These are phyloP conservation scores for Lecanosticta acicola DNA, from an alignment of 2,329 filamentous ascomycete genomes.

Conservation along the genomic window DNA sequence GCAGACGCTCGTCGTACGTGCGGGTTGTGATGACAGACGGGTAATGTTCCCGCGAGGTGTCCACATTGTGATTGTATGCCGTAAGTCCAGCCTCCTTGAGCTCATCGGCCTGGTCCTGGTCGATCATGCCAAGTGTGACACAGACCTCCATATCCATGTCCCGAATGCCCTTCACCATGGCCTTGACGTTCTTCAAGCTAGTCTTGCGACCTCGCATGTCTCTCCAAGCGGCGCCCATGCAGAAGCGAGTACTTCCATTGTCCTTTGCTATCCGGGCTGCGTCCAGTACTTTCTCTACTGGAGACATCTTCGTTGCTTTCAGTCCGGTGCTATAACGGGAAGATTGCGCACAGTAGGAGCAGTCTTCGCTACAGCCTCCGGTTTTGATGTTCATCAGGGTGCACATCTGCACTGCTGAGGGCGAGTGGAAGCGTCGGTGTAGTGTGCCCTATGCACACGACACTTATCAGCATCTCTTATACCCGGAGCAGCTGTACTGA, in stretches of 20 bases:
- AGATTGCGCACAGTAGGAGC: conserved; percentile 87
- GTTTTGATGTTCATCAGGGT: conserved; percentile 97
- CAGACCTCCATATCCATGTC: conserved; percentile 84
- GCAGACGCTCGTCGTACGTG: conserved; percentile 78
- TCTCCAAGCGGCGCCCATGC: conserved; percentile 90
- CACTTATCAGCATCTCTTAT: neutral
- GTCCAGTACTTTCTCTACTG: conserved; percentile 72
- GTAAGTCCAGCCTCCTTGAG: conserved; percentile 79
- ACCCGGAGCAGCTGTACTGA: neutral
- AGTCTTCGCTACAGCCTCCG: conserved; percentile 86
- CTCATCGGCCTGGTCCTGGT: conserved; percentile 67
- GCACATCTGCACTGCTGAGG: conserved; percentile 80
- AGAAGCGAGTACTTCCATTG: conserved; percentile 86
- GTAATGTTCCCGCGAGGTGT: conserved; percentile 85
- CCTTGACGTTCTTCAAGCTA: conserved; percentile 73
- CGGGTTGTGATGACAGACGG: conserved; percentile 79
- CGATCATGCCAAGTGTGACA: conserved; percentile 92
- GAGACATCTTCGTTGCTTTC: conserved; percentile 70
- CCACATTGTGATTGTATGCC: conserved; percentile 91
- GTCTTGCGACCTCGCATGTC: conserved; percentile 91
- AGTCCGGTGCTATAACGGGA: conserved; percentile 74
- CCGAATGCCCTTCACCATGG: conserved; percentile 77
- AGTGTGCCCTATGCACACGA: conserved; percentile 55
- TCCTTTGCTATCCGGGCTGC: conserved; percentile 71
- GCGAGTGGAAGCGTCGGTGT: conserved; percentile 80